Base-by-base conservation (phyloP, 2,329 filamentous ascomycete species). In the Coleophoma cylindrospora region DNA sequence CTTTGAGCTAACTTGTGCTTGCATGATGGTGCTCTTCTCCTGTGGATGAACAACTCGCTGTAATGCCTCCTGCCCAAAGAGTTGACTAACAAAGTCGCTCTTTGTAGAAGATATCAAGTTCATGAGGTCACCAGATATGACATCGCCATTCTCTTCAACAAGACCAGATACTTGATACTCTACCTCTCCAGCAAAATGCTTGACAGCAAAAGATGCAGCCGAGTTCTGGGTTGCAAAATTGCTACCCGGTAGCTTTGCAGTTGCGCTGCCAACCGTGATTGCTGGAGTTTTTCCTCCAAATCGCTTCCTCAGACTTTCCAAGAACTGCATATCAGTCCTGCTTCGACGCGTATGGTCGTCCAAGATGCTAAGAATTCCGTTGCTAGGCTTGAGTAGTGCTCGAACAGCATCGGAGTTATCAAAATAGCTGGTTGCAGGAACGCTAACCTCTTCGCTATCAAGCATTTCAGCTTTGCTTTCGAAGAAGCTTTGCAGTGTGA, bases 351-450 rank as follows among this genome's bases (percentile, higher is more conserved):
- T 96, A 69, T 99, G 94, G 63, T 99, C 94, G 64, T 99, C 94
- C 0, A 99, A 75, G 55, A 99, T 99, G 68, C 90, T 91, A 17
- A 99, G 76, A 37, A 99, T 75, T 41, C 94, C 94, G 62, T 97
- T 97, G 22, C 91, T 90, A 50, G 89, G 79, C 72, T 97, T 99
- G 49, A 99, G 74, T 33, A 99, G 77, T 12, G 91, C 92, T 62
- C 88, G 90, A 53, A 96, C 91, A 10, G 92, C 91, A 66, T 97
- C 94, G 0, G 89, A 91, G 68, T 97, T 99, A 69, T 99, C 94
- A 61, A 96, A 99, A 69, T 97, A 99, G 71, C 90, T 96, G 0
- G 92, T 96, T 1, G 91, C 86, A 2, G 91, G 81, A 3, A 99
- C 89, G 33, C 78, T 83, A 34, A 99, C 89, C 66, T 99, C 94